Evolutionary conservation across 345 rosid genomes (phyloP), one percentile per base, ranked within the genome.

Genomic region (Kernera saxatilis): DNA sequence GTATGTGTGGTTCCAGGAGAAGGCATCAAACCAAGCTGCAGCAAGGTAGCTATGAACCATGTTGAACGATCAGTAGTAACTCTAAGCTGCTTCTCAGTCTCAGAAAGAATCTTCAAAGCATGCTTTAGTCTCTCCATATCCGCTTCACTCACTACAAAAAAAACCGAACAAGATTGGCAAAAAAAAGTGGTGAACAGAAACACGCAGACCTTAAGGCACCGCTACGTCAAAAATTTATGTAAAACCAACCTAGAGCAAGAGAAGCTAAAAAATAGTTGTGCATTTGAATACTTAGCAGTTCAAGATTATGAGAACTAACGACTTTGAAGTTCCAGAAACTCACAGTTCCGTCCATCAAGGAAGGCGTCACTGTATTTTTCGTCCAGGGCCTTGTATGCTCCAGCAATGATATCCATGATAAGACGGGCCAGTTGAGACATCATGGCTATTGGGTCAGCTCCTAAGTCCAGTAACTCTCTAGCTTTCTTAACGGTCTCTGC

Each of bases 401-500:
- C 99, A 69, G 96, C 91, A 66, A 91, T 91, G 60, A 93, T 82
- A 70, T 93, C 95, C 93, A 89, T 91, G 43, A 91, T 93, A 67
- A 93, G 97, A 74, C 90, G 85, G 29, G 93, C 97, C 61, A 93
- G 78, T 75, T 93, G 97, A 78, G 97, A 91, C 92, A 93, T 88
- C 83, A 93, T 78, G 67, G 78, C 76, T 78, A 89, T 77, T 50
- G 99, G 97, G 76, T 89, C 97, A 73, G 88, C 86, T 45, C 95
- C 95, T 1, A 88, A 84, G 73, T 85, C 87, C 82, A 88, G 77
- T 79, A 91, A 82, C 73, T 91, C 95, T 83, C 97, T 80, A 49
- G 96, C 93, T 72, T 89, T 83, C 86, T 85, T 93, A 57, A 91
- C 96, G 0, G 95, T 93, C 78, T 88, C 96, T 36, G 93, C 84